Percentiles rank a stretch among this genome's conserved stretches.
phyloP scores from a whole-genome alignment of 1,284 basidiomycete species.

The Irpex sp. region DNA sequence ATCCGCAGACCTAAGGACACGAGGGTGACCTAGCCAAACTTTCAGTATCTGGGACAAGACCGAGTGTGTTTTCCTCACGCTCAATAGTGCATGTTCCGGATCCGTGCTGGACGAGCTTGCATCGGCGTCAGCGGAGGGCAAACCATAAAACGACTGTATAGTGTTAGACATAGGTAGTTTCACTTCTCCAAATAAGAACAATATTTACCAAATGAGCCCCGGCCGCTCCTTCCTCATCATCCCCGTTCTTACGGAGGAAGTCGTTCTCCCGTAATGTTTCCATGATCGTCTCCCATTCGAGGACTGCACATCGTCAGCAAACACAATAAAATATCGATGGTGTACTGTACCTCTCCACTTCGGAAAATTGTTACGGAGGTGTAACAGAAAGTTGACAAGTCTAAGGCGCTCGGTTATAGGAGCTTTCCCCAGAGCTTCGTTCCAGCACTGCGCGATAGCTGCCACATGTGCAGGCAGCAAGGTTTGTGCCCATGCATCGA shows the following conservation, averaged over 20 bases:
- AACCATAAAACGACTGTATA: conserved; percentile 43
- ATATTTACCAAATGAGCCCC: conserved; percentile 40
- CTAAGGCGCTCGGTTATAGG: conserved; percentile 54
- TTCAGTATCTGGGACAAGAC: not conserved
- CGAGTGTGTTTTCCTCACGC: conserved; percentile 32
- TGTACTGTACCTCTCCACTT: conserved; percentile 50
- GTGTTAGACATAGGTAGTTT: conserved; percentile 1
- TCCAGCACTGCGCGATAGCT: conserved; percentile 63
- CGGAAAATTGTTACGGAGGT: conserved; percentile 62
- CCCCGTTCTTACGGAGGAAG: conserved; percentile 35
- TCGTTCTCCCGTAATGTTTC: conserved; percentile 57
- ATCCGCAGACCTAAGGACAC: conserved; percentile 59
- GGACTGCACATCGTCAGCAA: conserved; percentile 35
- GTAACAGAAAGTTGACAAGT: conserved; percentile 58
- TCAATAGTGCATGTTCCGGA: conserved; percentile 43
- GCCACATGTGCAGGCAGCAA: conserved; percentile 61
- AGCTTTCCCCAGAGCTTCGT: conserved; percentile 51
- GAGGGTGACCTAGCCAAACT: conserved; percentile 42
- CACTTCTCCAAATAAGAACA: not conserved
- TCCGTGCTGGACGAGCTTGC: conserved; percentile 25
- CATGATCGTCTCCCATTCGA: conserved; percentile 59
- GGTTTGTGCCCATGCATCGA: conserved; percentile 52
- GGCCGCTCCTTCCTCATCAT: conserved; percentile 37
- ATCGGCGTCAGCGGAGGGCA: conserved; percentile 27
- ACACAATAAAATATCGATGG: conserved; percentile 1